Base-by-base conservation (phyloP, 106 monocot genomes). In the Dendrobium huoshanense region DNA sequence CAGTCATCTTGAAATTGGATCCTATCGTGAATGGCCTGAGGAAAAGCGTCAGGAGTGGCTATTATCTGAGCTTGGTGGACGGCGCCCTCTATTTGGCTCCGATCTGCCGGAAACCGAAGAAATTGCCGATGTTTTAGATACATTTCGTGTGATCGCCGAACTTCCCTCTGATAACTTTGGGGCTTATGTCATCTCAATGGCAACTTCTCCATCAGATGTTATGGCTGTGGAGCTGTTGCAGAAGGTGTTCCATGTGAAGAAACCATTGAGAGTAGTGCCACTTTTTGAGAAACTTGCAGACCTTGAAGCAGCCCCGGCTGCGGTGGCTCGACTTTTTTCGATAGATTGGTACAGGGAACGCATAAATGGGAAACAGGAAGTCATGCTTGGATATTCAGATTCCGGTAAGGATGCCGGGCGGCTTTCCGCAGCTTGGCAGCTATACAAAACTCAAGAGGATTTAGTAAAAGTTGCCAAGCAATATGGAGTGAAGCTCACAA, bases 141-240 rank as follows among this genome's bases (percentile, higher is more conserved):
- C 93, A 61, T 84, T 96, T 7, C 84, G 88, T 72, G 93, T 96
- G 44, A 81, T 97, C 75, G 78, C 96, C 16, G 96, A 97, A 44
- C 92, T 97, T 44, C 96, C 94, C 45, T 79, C 94, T 24, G 96
- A 97, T 80, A 90, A 83, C 73, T 97, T 97, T 88, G 96, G 96
- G 2, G 96, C 96, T 20, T 97, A 97, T 80, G 89, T 97, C 72
- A 97, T 97, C 67, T 97, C 97, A 18, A 98, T 98, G 97, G 97
- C 97, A 55, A 98, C 97, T 44, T 55, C 92, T 64, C 82, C 90
- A 17, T 92, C 92, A 41, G 88, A 92, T 82, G 92, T 94, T 24
- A 79, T 96, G 10, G 94, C 94, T 59, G 96, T 94, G 49, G 91
- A 96, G 79, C 80, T 94, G 11, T 79, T 94, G 77, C 93, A 90